Evolutionary conservation across 2,329 filamentous ascomycete species (phyloP).

Genomic region (Colletotrichum costaricense): DNA sequence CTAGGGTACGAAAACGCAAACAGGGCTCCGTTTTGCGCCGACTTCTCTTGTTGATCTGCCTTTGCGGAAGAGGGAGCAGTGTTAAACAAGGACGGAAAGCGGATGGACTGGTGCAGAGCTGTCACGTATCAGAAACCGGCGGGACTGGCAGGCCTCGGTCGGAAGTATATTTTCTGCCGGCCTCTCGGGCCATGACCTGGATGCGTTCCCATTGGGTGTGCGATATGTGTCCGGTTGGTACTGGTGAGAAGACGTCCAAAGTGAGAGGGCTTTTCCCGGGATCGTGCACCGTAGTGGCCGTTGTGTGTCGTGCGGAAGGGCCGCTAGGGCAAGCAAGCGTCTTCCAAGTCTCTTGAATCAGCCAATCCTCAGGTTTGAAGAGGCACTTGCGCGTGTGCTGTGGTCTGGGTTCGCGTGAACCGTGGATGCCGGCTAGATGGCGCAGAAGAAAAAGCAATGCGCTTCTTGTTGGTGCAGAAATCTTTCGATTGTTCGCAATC

Average conservation of each 20-base stretch:
- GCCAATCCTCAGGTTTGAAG: background rate
- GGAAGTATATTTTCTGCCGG: conserved; percentile 3
- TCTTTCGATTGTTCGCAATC: conserved; percentile 7
- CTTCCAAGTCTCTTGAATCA: background rate
- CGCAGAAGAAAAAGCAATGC: background rate
- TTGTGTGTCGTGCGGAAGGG: background rate
- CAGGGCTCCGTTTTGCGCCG: background rate
- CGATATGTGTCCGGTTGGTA: background rate
- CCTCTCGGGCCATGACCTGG: background rate
- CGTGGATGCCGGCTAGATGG: background rate
- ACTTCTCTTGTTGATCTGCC: background rate
- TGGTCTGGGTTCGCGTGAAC: background rate
- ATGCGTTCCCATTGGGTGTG: background rate
- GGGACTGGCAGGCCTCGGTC: conserved; percentile 12
- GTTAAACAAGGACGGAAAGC: conserved; percentile 2
- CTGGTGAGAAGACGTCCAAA: background rate
- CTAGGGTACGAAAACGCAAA: background rate
- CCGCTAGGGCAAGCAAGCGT: background rate
- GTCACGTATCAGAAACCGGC: conserved; percentile 18
- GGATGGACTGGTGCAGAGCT: conserved; percentile 5
- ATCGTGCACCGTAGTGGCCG: background rate
- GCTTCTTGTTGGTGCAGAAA: conserved; percentile 4
- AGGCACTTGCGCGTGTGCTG: background rate
- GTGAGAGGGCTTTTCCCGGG: background rate
- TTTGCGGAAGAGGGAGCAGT: background rate